Evolutionary conservation across 2,329 filamentous ascomycete species (phyloP).

Genomic region (Neofusicoccum sp.): DNA sequence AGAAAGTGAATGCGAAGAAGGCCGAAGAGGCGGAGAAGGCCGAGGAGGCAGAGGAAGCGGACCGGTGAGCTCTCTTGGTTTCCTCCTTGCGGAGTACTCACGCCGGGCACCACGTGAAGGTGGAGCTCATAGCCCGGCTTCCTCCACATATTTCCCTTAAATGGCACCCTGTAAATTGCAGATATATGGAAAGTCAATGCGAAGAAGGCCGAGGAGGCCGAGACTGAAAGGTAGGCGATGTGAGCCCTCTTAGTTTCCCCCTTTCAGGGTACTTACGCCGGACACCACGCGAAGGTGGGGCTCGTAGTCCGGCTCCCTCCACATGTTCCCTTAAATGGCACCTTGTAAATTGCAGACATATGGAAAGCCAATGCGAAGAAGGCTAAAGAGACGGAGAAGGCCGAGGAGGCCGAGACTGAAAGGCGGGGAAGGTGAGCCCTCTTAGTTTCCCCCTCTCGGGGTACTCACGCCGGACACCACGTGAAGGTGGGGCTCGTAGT

Average conservation of each 20-base stretch:
- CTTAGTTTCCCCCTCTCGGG: background rate
- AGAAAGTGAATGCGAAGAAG: no score
- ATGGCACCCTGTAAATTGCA: background rate
- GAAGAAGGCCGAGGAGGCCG: background rate
- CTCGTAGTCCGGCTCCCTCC: conserved; percentile 8
- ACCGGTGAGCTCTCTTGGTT: background rate
- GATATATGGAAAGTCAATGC: no score
- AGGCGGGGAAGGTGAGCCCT: background rate
- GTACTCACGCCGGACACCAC: conserved; percentile 1
- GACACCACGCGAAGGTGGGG: conserved; percentile 5
- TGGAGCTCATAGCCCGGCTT: background rate
- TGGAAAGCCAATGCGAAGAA: no score
- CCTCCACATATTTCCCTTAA: background rate
- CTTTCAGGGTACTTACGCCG: conserved; percentile 5
- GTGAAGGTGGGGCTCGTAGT: background rate
- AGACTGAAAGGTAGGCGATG: background rate
- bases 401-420: no score
- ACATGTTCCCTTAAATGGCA: background rate
- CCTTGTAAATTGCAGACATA: background rate
- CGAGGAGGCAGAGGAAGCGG: no score
- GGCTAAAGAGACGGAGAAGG: no score
- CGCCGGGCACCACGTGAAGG: background rate
- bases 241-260: conserved; percentile 1
- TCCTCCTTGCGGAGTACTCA: background rate
- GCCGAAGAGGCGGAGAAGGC: no score